Conservation (phyloP, 108 stramenopile genomes). For the Bacterosira constricta region DNA sequence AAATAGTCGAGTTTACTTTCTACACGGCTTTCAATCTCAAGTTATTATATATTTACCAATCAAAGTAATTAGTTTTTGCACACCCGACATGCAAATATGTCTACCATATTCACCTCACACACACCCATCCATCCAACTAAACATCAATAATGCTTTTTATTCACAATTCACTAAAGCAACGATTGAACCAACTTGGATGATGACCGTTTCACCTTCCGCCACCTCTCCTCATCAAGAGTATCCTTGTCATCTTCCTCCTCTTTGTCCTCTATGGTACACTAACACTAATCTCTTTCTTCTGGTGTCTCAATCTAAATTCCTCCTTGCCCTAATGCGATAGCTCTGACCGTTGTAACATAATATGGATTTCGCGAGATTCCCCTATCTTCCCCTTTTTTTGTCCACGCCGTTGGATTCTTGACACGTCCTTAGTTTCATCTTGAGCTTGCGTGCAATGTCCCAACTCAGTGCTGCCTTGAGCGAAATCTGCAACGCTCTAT, state of each 20-base stretch:
- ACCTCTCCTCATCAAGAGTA: not conserved
- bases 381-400: slow-evolving; percentile 75
- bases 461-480: slow-evolving; percentile 76
- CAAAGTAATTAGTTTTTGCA: too few species aligned
- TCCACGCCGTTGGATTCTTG: slow-evolving; percentile 73
- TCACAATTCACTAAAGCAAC: not conserved
- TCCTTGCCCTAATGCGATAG: slow-evolving; percentile 70
- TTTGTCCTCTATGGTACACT: too few species aligned
- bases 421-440: slow-evolving; percentile 66
- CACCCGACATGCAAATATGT: too few species aligned
- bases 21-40: too few species aligned
- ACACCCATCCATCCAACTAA: too few species aligned
- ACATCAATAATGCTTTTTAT: too few species aligned
- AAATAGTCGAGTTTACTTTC: too few species aligned
- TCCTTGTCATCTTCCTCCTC: slow-evolving; percentile 19
- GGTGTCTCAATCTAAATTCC: slow-evolving; percentile 72
- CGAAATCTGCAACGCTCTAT: slow-evolving; percentile 56
- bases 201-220: not conserved
- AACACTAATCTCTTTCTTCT: slow-evolving; percentile 13
- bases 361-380: slow-evolving; percentile 69
- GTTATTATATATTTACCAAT: too few species aligned
- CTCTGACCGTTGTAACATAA: slow-evolving; percentile 60
- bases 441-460: slow-evolving; percentile 89
- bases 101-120: too few species aligned
- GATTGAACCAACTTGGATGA: not conserved